Evolutionary conservation across 345 rosid genomes (phyloP).

Genomic region (Moricandia arvensis): DNA sequence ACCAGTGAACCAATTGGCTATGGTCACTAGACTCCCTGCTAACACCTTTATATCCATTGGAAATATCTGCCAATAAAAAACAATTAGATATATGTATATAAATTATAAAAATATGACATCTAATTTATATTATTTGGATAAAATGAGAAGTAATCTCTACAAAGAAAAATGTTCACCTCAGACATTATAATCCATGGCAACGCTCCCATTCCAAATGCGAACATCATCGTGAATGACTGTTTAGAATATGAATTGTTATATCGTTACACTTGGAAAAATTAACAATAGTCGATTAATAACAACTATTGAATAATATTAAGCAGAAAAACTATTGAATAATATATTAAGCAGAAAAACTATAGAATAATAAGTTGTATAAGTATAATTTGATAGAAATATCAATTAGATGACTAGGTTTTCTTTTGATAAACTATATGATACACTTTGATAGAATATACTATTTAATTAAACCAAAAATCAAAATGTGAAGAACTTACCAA

Average conservation of each 20-base stretch:
- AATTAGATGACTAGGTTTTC: neutral
- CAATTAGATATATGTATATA: neutral
- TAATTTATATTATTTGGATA: neutral
- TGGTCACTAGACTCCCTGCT: constrained; percentile 56
- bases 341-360: too few relatives aligned
- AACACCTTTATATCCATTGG: constrained; percentile 52
- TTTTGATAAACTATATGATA: neutral
- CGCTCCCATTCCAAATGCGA: constrained; percentile 63
- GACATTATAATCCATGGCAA: constrained; percentile 75
- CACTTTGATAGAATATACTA: too few relatives aligned
- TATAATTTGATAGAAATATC: neutral
- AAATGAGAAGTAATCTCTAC: neutral
- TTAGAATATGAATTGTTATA: neutral
- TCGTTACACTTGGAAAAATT: neutral
- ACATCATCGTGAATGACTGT: constrained; percentile 39
- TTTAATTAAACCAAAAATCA: too few relatives aligned
- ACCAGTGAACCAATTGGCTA: constrained; percentile 45
- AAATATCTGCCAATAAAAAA: constrained; percentile 42
- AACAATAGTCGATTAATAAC: neutral
- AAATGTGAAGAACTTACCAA: constrained; percentile 16
- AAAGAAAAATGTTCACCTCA: constrained; percentile 44
- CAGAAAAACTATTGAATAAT: too few relatives aligned
- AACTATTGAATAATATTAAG: too few relatives aligned
- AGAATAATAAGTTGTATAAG: neutral
- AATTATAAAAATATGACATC: neutral